Evolutionary conservation across 306 rosid species (phyloP).

Genomic region (Vigna hirtella): DNA sequence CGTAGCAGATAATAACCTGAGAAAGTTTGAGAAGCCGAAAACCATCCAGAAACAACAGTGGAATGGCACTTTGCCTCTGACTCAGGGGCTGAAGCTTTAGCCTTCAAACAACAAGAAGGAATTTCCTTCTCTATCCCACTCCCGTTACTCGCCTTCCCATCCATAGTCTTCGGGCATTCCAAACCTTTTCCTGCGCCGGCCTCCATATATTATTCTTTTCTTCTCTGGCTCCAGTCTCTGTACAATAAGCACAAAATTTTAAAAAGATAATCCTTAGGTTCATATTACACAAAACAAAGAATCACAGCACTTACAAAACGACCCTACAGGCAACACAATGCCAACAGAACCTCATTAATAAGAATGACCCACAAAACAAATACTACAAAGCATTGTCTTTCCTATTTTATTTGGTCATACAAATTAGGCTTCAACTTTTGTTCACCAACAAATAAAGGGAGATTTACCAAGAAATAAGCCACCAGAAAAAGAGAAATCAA

Average conservation of each 20-base stretch:
- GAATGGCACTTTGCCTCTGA: slow-evolving; percentile 83
- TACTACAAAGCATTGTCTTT: not conserved
- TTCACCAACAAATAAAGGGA: not conserved
- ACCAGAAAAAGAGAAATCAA: not conserved
- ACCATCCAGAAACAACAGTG: slow-evolving; percentile 99
- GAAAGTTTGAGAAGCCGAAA: slow-evolving; percentile 80
- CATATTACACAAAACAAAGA: slow-evolving; percentile 18
- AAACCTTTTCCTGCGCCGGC: slow-evolving; percentile 92
- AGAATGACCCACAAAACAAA: slow-evolving; percentile 21
- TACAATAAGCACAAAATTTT: slow-evolving; percentile 25
- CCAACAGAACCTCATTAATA: slow-evolving; percentile 24
- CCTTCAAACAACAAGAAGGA: slow-evolving; percentile 97
- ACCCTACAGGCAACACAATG: slow-evolving; percentile 8
- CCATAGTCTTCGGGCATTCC: slow-evolving; percentile 98
- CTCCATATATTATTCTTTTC: slow-evolving; percentile 84
- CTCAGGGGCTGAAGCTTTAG: slow-evolving; percentile 77
- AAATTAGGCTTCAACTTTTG: not conserved
- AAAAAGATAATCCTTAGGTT: not conserved
- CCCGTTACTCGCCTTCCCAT: slow-evolving; percentile 92
- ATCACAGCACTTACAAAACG: slow-evolving; percentile 23
- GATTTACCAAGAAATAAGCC: slow-evolving; percentile 9
- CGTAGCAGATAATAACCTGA: slow-evolving; percentile 70
- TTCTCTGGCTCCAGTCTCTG: slow-evolving; percentile 91
- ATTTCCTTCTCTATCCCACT: slow-evolving; percentile 62
- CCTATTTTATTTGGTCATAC: not conserved